phyloP scores from a whole-genome alignment of 2,329 filamentous ascomycete genomes.

The Diplodia sapinea region DNA sequence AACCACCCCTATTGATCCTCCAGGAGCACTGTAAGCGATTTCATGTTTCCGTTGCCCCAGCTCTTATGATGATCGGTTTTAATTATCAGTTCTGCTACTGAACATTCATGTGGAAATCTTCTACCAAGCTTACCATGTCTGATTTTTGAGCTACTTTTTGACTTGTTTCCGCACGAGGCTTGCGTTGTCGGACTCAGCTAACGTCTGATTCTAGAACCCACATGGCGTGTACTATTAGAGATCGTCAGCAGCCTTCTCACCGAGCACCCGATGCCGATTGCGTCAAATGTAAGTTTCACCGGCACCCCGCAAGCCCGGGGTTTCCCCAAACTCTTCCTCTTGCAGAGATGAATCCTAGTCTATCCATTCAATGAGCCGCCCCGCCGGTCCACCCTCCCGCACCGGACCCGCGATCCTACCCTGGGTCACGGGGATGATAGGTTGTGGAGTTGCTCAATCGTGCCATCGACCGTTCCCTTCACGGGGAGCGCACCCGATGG shows the following conservation, averaged over 20 bases:
- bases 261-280: not conserved
- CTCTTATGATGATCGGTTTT: conserved; percentile 55
- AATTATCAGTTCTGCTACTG: conserved; percentile 69
- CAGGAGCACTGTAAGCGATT: conserved; percentile 7
- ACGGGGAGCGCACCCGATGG: conserved; percentile 46
- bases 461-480: conserved; percentile 39
- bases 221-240: not conserved
- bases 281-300: conserved; percentile 22
- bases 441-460: conserved; percentile 72
- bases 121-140: conserved; percentile 64
- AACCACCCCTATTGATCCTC: conserved; percentile 1
- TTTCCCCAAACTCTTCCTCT: conserved; percentile 22
- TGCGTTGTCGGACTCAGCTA: conserved; percentile 14
- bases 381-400: conserved; percentile 74
- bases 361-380: conserved; percentile 66
- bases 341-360: conserved; percentile 65
- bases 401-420: conserved; percentile 61
- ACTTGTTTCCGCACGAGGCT: not conserved
- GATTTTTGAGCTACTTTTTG: conserved; percentile 38
- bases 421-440: conserved; percentile 62
- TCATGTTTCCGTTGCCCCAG: not conserved
- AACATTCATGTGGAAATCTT: conserved; percentile 63
- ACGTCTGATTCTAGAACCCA: conserved; percentile 1
- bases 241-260: not conserved
- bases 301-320: conserved; percentile 17